Evolutionary conservation across 148 eudicot species (phyloP).

Genomic region (Heliosperma pusillum): DNA sequence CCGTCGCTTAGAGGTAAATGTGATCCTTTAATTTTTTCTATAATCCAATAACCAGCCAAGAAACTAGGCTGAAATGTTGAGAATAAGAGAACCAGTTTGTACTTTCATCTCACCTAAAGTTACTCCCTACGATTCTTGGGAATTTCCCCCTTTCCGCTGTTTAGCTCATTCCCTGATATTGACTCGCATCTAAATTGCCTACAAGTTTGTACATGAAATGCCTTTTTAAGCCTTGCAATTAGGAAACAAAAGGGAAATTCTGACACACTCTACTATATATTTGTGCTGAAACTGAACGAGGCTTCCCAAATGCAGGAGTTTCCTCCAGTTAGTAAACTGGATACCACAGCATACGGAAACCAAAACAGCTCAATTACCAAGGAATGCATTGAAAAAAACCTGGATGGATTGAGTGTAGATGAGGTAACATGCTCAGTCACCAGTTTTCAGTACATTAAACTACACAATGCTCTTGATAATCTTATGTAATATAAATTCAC

Average conservation of each 20-base stretch:
- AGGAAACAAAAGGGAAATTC: not conserved
- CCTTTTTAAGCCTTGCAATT: not conserved
- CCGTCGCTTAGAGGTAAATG: constrained; percentile 47
- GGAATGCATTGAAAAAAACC: constrained; percentile 39
- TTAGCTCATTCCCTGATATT: not conserved
- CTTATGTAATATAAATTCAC: not conserved
- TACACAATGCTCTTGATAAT: not conserved
- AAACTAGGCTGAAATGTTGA: not conserved
- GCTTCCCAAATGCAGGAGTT: constrained; percentile 30
- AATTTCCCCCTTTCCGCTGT: not conserved
- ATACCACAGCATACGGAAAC: constrained; percentile 51
- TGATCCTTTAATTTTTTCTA: not conserved
- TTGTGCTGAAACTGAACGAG: not conserved
- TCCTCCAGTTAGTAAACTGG: constrained; percentile 66
- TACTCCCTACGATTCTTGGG: not conserved
- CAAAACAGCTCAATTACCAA: constrained; percentile 57
- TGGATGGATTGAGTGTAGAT: constrained; percentile 50
- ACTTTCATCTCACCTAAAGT: not conserved
- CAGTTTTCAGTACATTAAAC: not conserved
- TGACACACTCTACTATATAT: not conserved
- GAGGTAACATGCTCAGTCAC: constrained; percentile 40
- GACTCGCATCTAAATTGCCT: not conserved
- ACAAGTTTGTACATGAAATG: not conserved
- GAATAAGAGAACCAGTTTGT: not conserved
- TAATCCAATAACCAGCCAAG: not conserved